Evolutionary conservation across 805 yeast genomes (phyloP).

Genomic region (Candida succiphila): DNA sequence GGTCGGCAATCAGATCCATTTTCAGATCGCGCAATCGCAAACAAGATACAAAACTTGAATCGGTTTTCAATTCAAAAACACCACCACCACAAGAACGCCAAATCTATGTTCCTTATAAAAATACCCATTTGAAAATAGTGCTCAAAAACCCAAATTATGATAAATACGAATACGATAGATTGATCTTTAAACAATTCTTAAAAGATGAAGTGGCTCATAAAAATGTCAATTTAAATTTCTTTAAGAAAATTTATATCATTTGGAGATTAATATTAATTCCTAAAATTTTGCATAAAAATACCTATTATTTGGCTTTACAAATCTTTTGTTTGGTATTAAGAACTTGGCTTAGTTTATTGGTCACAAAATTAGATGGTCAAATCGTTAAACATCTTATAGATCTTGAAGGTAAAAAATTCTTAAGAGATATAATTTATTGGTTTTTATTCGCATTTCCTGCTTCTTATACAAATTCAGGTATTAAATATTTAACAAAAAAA

Average conservation of each 20-base stretch:
- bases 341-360: slow-evolving; percentile 78
- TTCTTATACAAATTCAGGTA: slow-evolving; percentile 83
- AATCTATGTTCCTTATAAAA: slow-evolving; percentile 39
- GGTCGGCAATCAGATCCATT: too few species aligned
- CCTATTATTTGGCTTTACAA: slow-evolving; percentile 57
- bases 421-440: slow-evolving; percentile 78
- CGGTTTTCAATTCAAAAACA: too few species aligned
- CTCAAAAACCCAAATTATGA: slow-evolving; percentile 39
- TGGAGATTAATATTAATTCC: slow-evolving; percentile 77
- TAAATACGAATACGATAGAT: slow-evolving; percentile 45
- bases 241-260: slow-evolving; percentile 63
- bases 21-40: too few species aligned
- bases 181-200: slow-evolving; percentile 37
- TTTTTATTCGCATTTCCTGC: slow-evolving; percentile 87
- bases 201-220: slow-evolving; percentile 14
- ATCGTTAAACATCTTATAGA: slow-evolving; percentile 83
- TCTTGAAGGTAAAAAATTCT: slow-evolving; percentile 64
- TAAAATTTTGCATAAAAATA: slow-evolving; percentile 52
- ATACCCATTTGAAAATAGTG: slow-evolving; percentile 27
- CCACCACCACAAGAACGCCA: slow-evolving; percentile 22
- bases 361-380: slow-evolving; percentile 87
- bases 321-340: slow-evolving; percentile 66
- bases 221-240: slow-evolving; percentile 47
- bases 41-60: too few species aligned
- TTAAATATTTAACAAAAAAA: slow-evolving; percentile 67